Evolutionary conservation across 345 rosid genomes (phyloP).

Genomic region (Moringa oleifera): DNA sequence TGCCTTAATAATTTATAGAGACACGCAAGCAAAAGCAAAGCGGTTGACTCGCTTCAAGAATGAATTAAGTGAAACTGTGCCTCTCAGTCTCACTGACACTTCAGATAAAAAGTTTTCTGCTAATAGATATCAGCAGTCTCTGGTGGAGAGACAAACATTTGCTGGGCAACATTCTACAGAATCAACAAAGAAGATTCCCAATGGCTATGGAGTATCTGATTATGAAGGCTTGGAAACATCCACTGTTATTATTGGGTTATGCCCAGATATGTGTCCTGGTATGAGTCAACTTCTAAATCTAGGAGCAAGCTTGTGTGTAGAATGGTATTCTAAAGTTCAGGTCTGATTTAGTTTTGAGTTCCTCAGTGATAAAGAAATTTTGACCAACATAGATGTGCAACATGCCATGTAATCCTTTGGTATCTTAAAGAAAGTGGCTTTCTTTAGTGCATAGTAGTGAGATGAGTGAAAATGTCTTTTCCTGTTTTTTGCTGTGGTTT

Average conservation of each 20-base stretch:
- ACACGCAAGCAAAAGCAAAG: slow-evolving; percentile 82
- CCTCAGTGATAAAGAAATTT: slow-evolving; percentile 13
- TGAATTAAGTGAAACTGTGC: slow-evolving; percentile 48
- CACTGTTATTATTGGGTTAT: slow-evolving; percentile 56
- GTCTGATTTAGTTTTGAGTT: neutral
- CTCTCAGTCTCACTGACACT: slow-evolving; percentile 30
- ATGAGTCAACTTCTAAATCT: slow-evolving; percentile 24
- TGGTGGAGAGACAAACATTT: slow-evolving; percentile 28
- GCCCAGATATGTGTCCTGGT: slow-evolving; percentile 98
- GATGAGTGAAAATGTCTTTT: neutral
- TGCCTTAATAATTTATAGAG: slow-evolving; percentile 37
- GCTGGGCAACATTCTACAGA: slow-evolving; percentile 20
- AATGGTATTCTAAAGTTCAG: slow-evolving; percentile 10
- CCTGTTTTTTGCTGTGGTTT: slow-evolving; percentile 3
- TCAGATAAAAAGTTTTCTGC: slow-evolving; percentile 33
- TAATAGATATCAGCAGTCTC: slow-evolving; percentile 27
- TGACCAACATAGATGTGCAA: neutral
- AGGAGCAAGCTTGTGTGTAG: slow-evolving; percentile 11
- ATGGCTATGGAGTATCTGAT: slow-evolving; percentile 36
- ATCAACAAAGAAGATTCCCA: slow-evolving; percentile 29
- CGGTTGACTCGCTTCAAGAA: slow-evolving; percentile 73
- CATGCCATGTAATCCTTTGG: neutral
- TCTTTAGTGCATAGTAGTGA: neutral
- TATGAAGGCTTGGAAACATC: slow-evolving; percentile 47
- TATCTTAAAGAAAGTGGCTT: neutral